Percentiles rank a stretch among this genome's conserved stretches.
Conservation (phyloP, 768 basidiomycete genomes). For the Sistotremastrum suecicum region DNA sequence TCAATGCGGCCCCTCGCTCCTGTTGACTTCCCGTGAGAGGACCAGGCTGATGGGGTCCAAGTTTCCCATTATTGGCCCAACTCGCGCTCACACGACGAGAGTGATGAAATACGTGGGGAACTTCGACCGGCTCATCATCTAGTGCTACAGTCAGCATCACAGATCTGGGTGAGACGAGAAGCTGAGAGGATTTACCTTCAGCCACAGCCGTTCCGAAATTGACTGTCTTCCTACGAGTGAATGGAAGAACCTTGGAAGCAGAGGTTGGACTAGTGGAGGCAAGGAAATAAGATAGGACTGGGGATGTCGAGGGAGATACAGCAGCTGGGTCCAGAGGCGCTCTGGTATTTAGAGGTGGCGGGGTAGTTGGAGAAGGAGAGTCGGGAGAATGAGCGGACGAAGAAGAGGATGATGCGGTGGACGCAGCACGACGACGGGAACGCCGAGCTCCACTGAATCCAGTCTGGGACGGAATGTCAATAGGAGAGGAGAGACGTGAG, state of each 20-base stretch:
- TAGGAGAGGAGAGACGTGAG: too few species aligned
- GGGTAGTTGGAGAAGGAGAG: slow-evolving; percentile 34
- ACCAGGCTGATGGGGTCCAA: slow-evolving; percentile 19
- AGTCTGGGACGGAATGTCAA: too few species aligned
- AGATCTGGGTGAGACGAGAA: background rate
- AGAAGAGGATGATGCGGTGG: slow-evolving; percentile 22
- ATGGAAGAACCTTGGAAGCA: slow-evolving; percentile 31
- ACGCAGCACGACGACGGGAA: slow-evolving; percentile 41
- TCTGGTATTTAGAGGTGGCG: slow-evolving; percentile 33
- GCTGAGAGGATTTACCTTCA: slow-evolving; percentile 34
- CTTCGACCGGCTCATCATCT: slow-evolving; percentile 25
- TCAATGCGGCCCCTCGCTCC: slow-evolving; percentile 56
- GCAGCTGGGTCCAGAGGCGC: slow-evolving; percentile 27
- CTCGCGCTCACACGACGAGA: slow-evolving; percentile 49
- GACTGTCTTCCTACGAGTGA: slow-evolving; percentile 45
- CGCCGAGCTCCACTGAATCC: too few species aligned
- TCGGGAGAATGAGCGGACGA: slow-evolving; percentile 37
- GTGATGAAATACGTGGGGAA: slow-evolving; percentile 29
- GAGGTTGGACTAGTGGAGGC: slow-evolving; percentile 38
- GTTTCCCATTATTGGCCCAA: slow-evolving; percentile 13
- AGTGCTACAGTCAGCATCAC: background rate
- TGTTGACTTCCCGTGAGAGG: slow-evolving; percentile 33
- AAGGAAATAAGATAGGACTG: slow-evolving; percentile 58
- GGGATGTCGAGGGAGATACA: slow-evolving; percentile 48
- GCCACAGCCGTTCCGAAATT: slow-evolving; percentile 35